Evolutionary conservation across 306 rosid genomes (phyloP).

Genomic region (Dryas alaskensis): DNA sequence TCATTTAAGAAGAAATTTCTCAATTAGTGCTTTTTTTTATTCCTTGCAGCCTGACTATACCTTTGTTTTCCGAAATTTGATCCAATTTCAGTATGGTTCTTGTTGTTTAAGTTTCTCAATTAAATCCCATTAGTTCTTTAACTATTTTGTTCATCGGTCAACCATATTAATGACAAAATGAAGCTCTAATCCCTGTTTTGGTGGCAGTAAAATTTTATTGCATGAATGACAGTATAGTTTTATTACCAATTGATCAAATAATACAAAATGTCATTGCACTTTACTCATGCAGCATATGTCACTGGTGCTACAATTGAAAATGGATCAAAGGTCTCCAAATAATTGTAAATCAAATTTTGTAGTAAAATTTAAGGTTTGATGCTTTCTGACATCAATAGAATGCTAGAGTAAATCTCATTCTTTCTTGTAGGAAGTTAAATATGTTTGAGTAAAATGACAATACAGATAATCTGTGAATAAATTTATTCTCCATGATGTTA

Average conservation of each 20-base stretch:
- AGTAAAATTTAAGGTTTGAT: too few relatives aligned
- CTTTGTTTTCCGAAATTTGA: constrained; percentile 6
- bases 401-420: background rate
- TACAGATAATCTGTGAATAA: too few relatives aligned
- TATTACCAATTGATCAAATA: too few relatives aligned
- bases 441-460: too few relatives aligned
- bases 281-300: background rate
- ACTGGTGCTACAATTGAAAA: background rate
- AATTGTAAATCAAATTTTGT: too few relatives aligned
- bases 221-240: too few relatives aligned
- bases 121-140: background rate
- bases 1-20: background rate
- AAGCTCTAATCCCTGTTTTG: too few relatives aligned
- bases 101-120: background rate
- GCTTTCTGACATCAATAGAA: too few relatives aligned
- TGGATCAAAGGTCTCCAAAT: background rate
- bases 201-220: too few relatives aligned
- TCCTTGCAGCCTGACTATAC: background rate
- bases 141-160: background rate
- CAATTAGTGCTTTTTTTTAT: background rate
- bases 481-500: too few relatives aligned
- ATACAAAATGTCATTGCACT: too few relatives aligned
- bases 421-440: background rate
- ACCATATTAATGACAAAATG: background rate
- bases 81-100: background rate